Base-by-base conservation (phyloP, 371 early-diverging fungal genomes). In the Thermomucor indicae-seudaticae region DNA sequence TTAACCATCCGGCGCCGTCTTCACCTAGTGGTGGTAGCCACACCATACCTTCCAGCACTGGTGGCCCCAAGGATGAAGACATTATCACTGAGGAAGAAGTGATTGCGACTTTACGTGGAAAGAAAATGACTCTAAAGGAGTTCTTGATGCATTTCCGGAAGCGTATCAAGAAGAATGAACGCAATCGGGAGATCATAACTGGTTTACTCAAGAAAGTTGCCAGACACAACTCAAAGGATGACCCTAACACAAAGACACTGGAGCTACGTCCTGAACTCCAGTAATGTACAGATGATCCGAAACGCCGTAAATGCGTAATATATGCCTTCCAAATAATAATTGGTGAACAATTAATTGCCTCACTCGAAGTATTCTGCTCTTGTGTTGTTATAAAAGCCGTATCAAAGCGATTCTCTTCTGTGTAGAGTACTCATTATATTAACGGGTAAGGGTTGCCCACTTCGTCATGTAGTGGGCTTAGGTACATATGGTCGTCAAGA, bases 81-180 rank as follows among this genome's bases (percentile, higher is more conserved):
- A 49, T 86, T 29, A 84, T 89, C 39, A 86, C 85, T 12, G 85
- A 86, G 49, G 71, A 76, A 24, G 89, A 89, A 60, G 83, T 89
- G 0, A 68, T 85, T 20, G 68, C 76, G 12, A 62, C 65, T 1
- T 48, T 85, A 7, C 79, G 85, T 46, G 80, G 72, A 43, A 75
- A 64, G 41, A 62, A 66, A 5, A 70, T 83, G 69, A 81, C 83
- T 0, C 83, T 85, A 30, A 83, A 84, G 53, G 86, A 86, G 29
- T 75, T 89, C 39, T 72, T 89, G 35, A 62, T 73, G 47, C 72
- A 67, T 16, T 74, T 89, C 63, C 78, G 84, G 46, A 80, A 70
- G 50, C 83, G 86, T 49, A 79, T 89, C 56, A 80, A 76, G 69
- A 84, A 73, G 42, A 81, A 86, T 31, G 68, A 70, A 1, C 67